Evolutionary conservation across 352 stramenopile species (phyloP).

Genomic region (Phytophthora tentaculata): DNA sequence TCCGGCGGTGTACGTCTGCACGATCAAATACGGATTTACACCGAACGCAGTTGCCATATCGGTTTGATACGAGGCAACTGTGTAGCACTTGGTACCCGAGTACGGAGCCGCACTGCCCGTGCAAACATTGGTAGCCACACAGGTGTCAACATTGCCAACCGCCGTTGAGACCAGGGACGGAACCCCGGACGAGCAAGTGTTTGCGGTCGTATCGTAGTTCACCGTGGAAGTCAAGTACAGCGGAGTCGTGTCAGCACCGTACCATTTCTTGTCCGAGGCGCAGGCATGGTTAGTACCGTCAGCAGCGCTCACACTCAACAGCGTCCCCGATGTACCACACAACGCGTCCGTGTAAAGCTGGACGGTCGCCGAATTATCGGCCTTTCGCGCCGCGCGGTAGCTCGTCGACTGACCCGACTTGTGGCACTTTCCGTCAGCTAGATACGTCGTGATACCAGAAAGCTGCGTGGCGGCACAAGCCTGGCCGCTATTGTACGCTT

Average conservation of each 20-base stretch:
- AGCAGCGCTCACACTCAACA: neutral
- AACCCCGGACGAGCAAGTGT: slow-evolving; percentile 1
- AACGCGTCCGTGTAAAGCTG: neutral
- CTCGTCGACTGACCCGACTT: neutral
- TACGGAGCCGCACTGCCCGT: neutral
- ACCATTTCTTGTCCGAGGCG: slow-evolving; percentile 7
- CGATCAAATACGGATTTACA: neutral
- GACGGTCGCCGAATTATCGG: slow-evolving; percentile 1
- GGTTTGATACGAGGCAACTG: neutral
- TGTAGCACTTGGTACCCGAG: neutral
- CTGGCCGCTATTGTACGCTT: neutral
- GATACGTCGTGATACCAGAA: slow-evolving; percentile 8
- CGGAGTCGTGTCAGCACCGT: slow-evolving; percentile 4
- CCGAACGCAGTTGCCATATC: slow-evolving; percentile 1
- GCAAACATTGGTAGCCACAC: neutral
- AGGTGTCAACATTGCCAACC: neutral
- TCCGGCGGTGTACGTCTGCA: slow-evolving; percentile 1
- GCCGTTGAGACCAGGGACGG: neutral
- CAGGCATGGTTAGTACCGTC: neutral
- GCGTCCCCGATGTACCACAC: neutral
- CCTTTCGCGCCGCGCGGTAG: slow-evolving; percentile 2
- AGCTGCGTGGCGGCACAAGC: neutral
- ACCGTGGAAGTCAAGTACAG: slow-evolving; percentile 2
- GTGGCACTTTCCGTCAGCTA: slow-evolving; percentile 23
- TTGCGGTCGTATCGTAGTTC: slow-evolving; percentile 4